phyloP scores from a whole-genome alignment of 805 yeast species.

The Dipodascopsis uninucleata region DNA sequence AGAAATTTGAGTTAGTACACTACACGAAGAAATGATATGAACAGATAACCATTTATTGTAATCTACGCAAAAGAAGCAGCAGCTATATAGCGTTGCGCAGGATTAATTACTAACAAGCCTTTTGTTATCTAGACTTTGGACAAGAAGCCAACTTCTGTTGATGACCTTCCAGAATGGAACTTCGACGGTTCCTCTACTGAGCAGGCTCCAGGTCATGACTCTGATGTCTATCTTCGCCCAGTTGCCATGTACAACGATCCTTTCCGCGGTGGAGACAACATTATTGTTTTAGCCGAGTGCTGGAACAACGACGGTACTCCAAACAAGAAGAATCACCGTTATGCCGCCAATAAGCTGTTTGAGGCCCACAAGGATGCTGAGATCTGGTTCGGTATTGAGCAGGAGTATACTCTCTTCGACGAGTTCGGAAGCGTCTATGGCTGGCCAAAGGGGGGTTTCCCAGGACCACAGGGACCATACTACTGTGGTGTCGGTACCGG shows the following conservation, averaged over 20 bases:
- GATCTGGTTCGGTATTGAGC: constrained; percentile 98
- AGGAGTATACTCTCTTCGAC: constrained; percentile 96
- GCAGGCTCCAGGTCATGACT: constrained; percentile 98
- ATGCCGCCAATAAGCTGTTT: constrained; percentile 92
- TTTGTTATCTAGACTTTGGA: constrained; percentile 52
- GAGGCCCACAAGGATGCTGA: constrained; percentile 79
- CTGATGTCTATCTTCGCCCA: constrained; percentile 94
- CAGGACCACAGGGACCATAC: constrained; percentile 99
- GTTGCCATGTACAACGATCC: constrained; percentile 94
- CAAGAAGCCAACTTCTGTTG: constrained; percentile 64
- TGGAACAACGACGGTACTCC: constrained; percentile 99
- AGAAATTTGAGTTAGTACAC: too few species aligned
- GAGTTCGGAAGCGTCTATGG: constrained; percentile 86
- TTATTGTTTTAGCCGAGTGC: constrained; percentile 91
- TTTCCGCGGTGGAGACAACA: constrained; percentile 96
- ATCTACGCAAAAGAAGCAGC: too few species aligned
- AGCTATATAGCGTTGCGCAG: background rate
- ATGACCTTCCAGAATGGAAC: constrained; percentile 97
- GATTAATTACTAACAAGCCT: background rate
- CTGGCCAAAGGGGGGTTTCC: constrained; percentile 99
- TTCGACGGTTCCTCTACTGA: constrained; percentile 98
- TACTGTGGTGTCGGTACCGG: constrained; percentile 99
- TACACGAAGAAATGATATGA: too few species aligned
- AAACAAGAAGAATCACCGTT: constrained; percentile 97
- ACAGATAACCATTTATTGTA: too few species aligned